Conservation (phyloP, 176 grass and related monocot species). For the Bothriochloa decipiens region DNA sequence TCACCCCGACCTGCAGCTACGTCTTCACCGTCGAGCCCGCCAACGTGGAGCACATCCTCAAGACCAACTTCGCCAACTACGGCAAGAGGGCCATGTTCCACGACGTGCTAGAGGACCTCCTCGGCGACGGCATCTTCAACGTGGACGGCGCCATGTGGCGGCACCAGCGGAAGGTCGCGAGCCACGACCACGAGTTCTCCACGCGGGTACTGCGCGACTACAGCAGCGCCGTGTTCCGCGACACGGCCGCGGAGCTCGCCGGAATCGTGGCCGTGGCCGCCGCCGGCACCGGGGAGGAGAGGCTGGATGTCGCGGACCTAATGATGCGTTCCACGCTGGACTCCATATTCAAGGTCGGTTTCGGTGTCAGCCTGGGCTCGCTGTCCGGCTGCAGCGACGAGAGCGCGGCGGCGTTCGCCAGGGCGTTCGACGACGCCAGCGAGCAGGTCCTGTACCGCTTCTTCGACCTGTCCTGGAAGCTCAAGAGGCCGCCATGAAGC, state of each 20-base stretch:
- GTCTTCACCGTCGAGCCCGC: no score
- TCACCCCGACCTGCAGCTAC: conserved; percentile 66
- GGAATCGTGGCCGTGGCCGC: conserved; percentile 33
- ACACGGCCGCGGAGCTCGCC: conserved; percentile 59
- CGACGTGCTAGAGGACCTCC: no score
- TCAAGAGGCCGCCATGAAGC: no score
- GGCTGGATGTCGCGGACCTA: conserved; percentile 60
- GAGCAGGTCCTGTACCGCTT: conserved; percentile 55
- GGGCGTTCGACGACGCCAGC: conserved; percentile 78
- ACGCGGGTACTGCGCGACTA: conserved; percentile 66
- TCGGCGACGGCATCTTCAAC: no score
- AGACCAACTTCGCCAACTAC: no score
- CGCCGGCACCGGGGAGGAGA: no score
- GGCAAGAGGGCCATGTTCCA: no score
- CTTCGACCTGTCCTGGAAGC: conserved; percentile 69
- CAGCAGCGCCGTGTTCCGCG: conserved; percentile 67
- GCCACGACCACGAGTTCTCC: conserved; percentile 74
- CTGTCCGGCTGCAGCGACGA: conserved; percentile 43
- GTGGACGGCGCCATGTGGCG: no score
- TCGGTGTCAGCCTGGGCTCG: conserved; percentile 54
- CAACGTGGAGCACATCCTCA: no score
- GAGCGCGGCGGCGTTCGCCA: conserved; percentile 48
- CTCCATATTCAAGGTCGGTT: conserved; percentile 74
- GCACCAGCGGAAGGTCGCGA: no score
- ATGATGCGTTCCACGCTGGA: conserved; percentile 77